Percentiles rank a stretch among this genome's conserved stretches.
These are phyloP conservation scores for Myxozyma kluyveri DNA, from an alignment of 805 yeast genomes.

Conservation along the genomic window DNA sequence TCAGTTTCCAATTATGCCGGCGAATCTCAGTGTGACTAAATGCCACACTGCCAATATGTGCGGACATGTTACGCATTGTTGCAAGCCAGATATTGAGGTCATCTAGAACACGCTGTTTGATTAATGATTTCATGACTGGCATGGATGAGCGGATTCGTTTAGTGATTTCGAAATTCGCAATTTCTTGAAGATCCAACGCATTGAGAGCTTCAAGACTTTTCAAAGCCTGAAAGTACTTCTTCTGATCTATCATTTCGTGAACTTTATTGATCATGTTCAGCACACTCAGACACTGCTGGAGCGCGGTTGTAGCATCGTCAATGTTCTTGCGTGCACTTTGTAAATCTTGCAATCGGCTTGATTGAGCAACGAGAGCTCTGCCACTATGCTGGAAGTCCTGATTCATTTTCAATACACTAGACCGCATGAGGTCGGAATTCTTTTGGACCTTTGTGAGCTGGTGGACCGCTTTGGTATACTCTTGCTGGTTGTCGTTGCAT, in stretches of 20 bases:
- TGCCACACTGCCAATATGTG: conserved; percentile 55
- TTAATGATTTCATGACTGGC: conserved; percentile 69
- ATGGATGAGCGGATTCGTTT: conserved; percentile 64
- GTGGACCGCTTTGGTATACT: conserved; percentile 49
- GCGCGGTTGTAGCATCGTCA: conserved; percentile 64
- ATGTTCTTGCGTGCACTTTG: conserved; percentile 67
- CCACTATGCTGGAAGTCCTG: conserved; percentile 63
- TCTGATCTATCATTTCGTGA: conserved; percentile 71
- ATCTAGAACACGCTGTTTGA: conserved; percentile 66
- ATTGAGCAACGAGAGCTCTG: conserved; percentile 56
- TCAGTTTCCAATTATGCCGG: conserved; percentile 57
- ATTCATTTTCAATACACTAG: conserved; percentile 57
- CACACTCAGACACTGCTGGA: conserved; percentile 72
- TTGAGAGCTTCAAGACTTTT: conserved; percentile 75
- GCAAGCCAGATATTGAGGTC: conserved; percentile 60
- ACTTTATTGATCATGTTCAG: conserved; percentile 83
- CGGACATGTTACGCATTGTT: conserved; percentile 42
- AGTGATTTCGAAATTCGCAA: conserved; percentile 69
- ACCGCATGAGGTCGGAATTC: conserved; percentile 54
- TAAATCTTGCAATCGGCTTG: conserved; percentile 56
- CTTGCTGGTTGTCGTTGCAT: conserved; percentile 60
- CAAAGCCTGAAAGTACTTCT: conserved; percentile 80
- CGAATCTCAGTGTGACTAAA: conserved; percentile 55
- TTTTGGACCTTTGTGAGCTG: conserved; percentile 61
- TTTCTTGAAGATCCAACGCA: conserved; percentile 62